A percentile compares a stretch with the other conserved stretches of the same genome.
Evolutionary conservation across 805 yeast genomes (phyloP).

Genomic region (Saccharomyces cerevisiae): DNA sequence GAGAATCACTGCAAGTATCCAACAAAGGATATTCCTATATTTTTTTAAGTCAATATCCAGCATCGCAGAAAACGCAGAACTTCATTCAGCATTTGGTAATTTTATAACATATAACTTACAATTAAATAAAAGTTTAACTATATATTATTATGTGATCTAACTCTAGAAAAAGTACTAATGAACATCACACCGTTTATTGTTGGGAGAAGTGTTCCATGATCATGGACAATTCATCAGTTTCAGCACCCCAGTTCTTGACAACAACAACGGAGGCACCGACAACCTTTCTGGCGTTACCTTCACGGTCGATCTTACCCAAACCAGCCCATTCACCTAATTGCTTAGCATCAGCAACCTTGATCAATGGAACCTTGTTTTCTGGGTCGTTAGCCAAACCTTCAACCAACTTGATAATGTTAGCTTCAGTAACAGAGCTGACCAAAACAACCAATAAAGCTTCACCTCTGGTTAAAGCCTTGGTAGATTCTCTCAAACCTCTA

Average conservation of each 20-base stretch:
- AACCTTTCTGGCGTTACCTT: conserved; percentile 99
- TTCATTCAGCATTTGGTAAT: conserved; percentile 1
- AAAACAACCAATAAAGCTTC: conserved; percentile 97
- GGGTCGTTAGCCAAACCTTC: conserved; percentile 99
- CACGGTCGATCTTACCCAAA: conserved; percentile 98
- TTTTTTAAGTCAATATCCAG: conserved; percentile 1
- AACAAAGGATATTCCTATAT: conserved; percentile 9
- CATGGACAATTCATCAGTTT: conserved; percentile 93
- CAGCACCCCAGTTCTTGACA: conserved; percentile 99
- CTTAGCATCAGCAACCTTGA: conserved; percentile 99
- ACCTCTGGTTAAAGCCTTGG: conserved; percentile 95
- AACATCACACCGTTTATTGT: conserved; percentile 43
- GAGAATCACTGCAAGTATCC: conserved; percentile 1
- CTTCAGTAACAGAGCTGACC: conserved; percentile 98
- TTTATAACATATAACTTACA: neutral
- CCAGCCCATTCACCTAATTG: conserved; percentile 99
- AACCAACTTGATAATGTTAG: conserved; percentile 89
- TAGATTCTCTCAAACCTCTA: conserved; percentile 99
- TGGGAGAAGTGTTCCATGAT: conserved; percentile 92
- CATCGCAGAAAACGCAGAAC: neutral
- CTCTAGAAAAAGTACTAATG: conserved; percentile 1
- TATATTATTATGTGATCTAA: conserved; percentile 1
- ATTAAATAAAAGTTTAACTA: neutral
- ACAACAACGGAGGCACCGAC: conserved; percentile 99
- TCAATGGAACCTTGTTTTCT: conserved; percentile 91